phyloP scores from a whole-genome alignment of 257 asterid species.

The Solanum chaucha region DNA sequence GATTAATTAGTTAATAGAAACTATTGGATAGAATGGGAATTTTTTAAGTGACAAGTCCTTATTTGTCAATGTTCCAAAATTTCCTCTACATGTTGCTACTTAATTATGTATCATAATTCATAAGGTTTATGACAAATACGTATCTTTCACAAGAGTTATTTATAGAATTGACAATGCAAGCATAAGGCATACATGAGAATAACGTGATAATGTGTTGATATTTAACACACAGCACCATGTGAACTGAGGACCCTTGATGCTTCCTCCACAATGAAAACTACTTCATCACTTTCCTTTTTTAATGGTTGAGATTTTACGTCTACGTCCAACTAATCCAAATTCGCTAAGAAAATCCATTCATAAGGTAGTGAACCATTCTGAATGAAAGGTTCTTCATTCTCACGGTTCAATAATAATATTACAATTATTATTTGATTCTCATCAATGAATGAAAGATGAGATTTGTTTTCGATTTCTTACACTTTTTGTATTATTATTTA shows the following conservation, averaged over 20 bases:
- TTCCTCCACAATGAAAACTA: background rate
- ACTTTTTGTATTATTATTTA: background rate
- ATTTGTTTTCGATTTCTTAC: background rate
- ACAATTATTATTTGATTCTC: background rate
- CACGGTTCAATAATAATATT: background rate
- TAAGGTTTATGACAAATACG: too few species aligned
- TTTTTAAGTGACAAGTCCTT: background rate
- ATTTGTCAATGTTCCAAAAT: background rate
- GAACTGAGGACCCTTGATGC: background rate
- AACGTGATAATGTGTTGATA: constrained; percentile 10
- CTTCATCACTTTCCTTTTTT: background rate
- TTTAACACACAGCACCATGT: background rate
- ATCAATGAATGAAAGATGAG: background rate
- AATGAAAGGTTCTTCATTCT: background rate
- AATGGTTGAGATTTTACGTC: background rate
- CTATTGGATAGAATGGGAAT: background rate
- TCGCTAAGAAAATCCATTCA: background rate
- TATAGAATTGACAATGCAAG: background rate
- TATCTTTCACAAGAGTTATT: background rate
- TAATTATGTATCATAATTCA: background rate
- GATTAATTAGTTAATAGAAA: background rate
- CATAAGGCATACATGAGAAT: background rate
- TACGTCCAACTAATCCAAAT: background rate
- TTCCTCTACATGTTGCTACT: background rate
- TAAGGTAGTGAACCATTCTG: background rate